Evolutionary conservation across 1,139 yeast species (phyloP).

Genomic region (Taphrina pruni): DNA sequence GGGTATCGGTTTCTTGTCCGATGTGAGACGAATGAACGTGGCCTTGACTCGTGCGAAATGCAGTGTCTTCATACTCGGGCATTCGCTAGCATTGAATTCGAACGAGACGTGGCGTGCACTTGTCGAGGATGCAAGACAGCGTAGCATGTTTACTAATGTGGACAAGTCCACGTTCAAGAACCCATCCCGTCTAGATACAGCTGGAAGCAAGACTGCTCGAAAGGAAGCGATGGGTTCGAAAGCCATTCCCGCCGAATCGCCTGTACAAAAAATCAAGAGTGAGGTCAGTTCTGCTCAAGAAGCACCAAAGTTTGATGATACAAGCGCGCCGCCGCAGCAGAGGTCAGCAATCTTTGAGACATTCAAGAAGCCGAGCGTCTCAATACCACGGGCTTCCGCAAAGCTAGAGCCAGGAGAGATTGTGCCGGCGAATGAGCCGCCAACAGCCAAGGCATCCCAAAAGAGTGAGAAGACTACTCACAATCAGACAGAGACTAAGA

Average conservation of each 20-base stretch:
- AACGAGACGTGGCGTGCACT: constrained; percentile 70
- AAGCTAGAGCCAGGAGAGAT: background rate
- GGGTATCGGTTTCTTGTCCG: constrained; percentile 89
- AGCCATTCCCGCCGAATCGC: background rate
- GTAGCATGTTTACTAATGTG: constrained; percentile 44
- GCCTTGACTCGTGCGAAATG: constrained; percentile 92
- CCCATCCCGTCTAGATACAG: background rate
- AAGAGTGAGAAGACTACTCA: background rate
- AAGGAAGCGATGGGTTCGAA: background rate
- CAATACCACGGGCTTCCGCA: background rate
- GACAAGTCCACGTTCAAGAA: constrained; percentile 8
- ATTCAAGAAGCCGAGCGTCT: constrained; percentile 7
- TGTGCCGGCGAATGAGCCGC: background rate
- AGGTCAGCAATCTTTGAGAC: constrained; percentile 20
- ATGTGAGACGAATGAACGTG: constrained; percentile 92
- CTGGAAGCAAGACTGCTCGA: background rate
- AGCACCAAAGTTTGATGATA: constrained; percentile 6
- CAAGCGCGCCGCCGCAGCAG: constrained; percentile 7
- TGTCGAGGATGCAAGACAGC: constrained; percentile 61
- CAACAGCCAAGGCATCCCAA: background rate
- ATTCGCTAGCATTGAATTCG: constrained; percentile 61
- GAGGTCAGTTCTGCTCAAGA: background rate
- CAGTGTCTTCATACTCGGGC: constrained; percentile 91
- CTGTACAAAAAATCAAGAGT: constrained; percentile 8
- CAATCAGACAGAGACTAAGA: background rate